Conservation (phyloP, 139 green algal species). For the Pleodorina starrii region DNA sequence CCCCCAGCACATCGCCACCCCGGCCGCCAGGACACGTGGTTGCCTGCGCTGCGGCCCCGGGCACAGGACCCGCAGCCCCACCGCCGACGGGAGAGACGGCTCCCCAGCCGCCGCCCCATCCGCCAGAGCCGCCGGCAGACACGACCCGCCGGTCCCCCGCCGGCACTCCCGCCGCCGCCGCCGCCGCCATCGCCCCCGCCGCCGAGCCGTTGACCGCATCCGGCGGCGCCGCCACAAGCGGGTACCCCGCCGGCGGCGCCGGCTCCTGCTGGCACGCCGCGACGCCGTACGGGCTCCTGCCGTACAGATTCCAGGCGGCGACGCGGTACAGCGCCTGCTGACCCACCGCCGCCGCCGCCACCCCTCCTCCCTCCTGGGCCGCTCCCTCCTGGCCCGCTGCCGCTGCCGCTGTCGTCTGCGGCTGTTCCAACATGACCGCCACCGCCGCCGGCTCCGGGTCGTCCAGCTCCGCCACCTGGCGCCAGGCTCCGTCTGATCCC, state of each 20-base stretch:
- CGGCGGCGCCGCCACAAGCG: neutral
- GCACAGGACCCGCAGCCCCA: no score
- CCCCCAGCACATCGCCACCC: no score
- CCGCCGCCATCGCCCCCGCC: neutral
- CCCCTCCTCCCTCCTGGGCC: neutral
- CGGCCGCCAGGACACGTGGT: no score
- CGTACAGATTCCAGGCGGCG: conserved; percentile 68
- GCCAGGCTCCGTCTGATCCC: conserved; percentile 29
- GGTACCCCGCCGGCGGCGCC: conserved; percentile 16
- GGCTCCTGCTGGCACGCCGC: neutral
- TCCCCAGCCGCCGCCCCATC: no score
- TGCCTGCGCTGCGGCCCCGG: no score
- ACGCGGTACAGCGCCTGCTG: conserved; percentile 54
- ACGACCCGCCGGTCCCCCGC: no score
- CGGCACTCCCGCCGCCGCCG: neutral
- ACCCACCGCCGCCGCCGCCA: neutral
- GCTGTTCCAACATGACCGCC: neutral
- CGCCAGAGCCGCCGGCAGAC: no score
- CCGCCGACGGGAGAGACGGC: no score
- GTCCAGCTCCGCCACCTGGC: conserved; percentile 49
- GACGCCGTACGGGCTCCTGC: conserved; percentile 49
- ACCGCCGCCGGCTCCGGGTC: conserved; percentile 36
- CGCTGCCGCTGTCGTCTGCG: neutral
- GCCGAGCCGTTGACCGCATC: no score
- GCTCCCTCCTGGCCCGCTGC: neutral